Evolutionary conservation across 192 early-diverging fungal species (phyloP).

Genomic region (Umbelopsis ramanniana): DNA sequence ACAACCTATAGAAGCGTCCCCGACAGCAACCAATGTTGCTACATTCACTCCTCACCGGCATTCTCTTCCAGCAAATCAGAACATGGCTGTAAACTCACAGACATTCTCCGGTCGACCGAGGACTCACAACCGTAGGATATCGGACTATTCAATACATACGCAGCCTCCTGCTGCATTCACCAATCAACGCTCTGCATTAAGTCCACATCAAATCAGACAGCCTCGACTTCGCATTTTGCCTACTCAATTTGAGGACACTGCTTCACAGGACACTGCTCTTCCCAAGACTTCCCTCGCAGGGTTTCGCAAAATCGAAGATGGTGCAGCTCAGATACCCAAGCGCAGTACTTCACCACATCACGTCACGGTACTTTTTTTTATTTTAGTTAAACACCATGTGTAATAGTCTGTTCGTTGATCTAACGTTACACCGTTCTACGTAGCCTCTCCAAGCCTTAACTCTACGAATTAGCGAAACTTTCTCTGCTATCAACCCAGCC

Average conservation of each 20-base stretch:
- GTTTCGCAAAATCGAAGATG: slow-evolving; percentile 2
- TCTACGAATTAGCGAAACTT: slow-evolving; percentile 52
- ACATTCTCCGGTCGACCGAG: slow-evolving; percentile 8
- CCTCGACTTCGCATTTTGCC: slow-evolving; percentile 3
- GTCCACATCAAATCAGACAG: slow-evolving; percentile 6
- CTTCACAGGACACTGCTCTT: neutral
- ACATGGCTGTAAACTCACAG: neutral
- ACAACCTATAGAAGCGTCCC: neutral
- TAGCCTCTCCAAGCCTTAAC: slow-evolving; percentile 17
- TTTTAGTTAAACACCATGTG: neutral
- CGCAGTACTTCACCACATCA: neutral
- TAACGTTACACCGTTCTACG: neutral
- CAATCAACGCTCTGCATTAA: slow-evolving; percentile 1
- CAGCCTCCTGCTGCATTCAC: slow-evolving; percentile 18
- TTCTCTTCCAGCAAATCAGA: slow-evolving; percentile 5
- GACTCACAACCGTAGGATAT: slow-evolving; percentile 16
- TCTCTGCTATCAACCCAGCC: slow-evolving; percentile 73
- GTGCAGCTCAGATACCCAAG: slow-evolving; percentile 9
- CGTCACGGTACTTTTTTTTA: neutral
- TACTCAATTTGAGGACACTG: slow-evolving; percentile 7
- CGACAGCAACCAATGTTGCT: neutral
- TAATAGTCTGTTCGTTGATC: neutral
- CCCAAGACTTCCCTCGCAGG: neutral
- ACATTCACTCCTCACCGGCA: slow-evolving; percentile 6
- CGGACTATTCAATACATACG: slow-evolving; percentile 21